Conservation (phyloP, 768 basidiomycete genomes). For the Tricholoma hemisulphureum region DNA sequence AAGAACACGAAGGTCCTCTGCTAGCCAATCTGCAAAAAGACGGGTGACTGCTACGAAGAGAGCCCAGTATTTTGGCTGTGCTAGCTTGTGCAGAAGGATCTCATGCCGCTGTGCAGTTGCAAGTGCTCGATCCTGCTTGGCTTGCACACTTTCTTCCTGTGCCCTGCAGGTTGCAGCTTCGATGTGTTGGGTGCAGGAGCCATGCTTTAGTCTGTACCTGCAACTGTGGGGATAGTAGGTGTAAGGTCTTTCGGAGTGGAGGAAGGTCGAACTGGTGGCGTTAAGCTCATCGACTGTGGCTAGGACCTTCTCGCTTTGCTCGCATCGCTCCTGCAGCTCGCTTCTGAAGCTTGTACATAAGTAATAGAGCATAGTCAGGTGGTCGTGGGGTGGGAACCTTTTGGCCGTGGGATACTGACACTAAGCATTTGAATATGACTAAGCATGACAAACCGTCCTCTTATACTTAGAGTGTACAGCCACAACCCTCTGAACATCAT, state of each 20-base stretch:
- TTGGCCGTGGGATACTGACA: too few relatives aligned
- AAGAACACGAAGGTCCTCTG: slow-evolving; percentile 45
- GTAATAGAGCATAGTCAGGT: too few relatives aligned
- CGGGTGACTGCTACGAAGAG: slow-evolving; percentile 63
- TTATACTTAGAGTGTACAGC: too few relatives aligned
- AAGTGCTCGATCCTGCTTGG: slow-evolving; percentile 23
- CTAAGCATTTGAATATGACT: too few relatives aligned
- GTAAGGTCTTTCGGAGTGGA: slow-evolving; percentile 23
- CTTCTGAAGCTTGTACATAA: too few relatives aligned
- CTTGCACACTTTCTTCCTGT: slow-evolving; percentile 17
- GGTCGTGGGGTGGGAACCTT: too few relatives aligned
- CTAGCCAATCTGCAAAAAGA: slow-evolving; percentile 55
- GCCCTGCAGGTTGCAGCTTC: slow-evolving; percentile 15
- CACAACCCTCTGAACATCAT: too few relatives aligned
- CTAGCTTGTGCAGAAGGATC: slow-evolving; percentile 41
- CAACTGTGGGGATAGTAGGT: slow-evolving; percentile 7
- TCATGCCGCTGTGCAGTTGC: slow-evolving; percentile 28
- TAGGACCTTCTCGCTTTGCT: too few relatives aligned
- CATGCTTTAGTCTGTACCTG: slow-evolving; percentile 9
- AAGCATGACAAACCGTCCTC: too few relatives aligned
- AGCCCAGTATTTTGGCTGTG: slow-evolving; percentile 52
- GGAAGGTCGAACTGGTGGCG: slow-evolving; percentile 23
- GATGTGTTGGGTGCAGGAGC: slow-evolving; percentile 19
- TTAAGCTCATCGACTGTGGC: slow-evolving; percentile 52
- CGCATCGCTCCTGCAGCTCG: too few relatives aligned